Percentiles rank a stretch among this genome's conserved stretches.
Evolutionary conservation across 176 grass and related monocot species (phyloP).

Genomic region (Echinochloa phyllopogon): DNA sequence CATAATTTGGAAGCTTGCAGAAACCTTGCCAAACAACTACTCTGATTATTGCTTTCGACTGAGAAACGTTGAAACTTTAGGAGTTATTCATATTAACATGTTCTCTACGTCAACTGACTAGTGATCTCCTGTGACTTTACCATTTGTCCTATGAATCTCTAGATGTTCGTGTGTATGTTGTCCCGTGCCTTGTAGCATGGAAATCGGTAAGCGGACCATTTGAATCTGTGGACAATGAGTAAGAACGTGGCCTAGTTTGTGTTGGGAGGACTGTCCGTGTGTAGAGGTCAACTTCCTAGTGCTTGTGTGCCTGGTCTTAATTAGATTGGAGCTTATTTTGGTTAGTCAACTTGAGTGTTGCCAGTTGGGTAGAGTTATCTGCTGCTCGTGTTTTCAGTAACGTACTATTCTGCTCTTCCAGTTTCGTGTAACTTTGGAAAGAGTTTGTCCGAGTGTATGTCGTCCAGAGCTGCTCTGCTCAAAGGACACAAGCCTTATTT

Average conservation of each 20-base stretch:
- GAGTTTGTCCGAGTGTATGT: too few species aligned
- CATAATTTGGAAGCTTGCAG: conserved; percentile 26
- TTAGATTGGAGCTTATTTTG: not conserved
- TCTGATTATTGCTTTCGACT: conserved; percentile 25
- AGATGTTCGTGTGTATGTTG: not conserved
- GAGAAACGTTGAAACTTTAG: conserved; percentile 13
- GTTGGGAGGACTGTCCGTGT: not conserved
- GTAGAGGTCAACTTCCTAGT: not conserved
- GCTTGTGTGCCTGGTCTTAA: not conserved
- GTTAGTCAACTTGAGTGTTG: not conserved
- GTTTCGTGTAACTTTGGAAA: not conserved
- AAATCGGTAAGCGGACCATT: not conserved
- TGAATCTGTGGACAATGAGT: conserved; percentile 14
- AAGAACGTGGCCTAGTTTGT: not conserved
- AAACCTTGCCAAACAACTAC: not conserved
- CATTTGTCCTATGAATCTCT: conserved; percentile 1
- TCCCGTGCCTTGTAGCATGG: not conserved
- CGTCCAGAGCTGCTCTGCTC: too few species aligned
- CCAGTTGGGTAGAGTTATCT: not conserved
- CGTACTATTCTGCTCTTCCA: not conserved
- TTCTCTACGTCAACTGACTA: conserved; percentile 20
- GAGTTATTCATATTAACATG: conserved; percentile 40
- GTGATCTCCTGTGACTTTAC: not conserved
- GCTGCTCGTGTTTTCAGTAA: not conserved
- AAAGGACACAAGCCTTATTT: too few species aligned